Evolutionary conservation across 2,329 filamentous ascomycete species (phyloP).

Genomic region (Neofusicoccum cordaticola): DNA sequence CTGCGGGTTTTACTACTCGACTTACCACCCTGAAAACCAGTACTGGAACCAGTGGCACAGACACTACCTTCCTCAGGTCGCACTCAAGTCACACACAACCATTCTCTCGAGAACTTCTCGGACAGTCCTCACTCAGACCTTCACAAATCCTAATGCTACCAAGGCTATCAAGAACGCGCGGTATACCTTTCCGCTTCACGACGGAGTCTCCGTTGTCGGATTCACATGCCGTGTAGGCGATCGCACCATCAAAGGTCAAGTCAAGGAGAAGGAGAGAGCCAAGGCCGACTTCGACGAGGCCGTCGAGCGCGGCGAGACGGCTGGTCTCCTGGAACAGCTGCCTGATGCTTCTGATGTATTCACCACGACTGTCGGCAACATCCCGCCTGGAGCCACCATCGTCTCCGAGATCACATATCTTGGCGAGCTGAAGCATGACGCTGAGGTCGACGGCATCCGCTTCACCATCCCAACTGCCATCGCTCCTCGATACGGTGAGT

Average conservation of each 20-base stretch:
- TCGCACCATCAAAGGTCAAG: slow-evolving; percentile 60
- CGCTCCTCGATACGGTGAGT: slow-evolving; percentile 62
- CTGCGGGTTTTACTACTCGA: slow-evolving; percentile 33
- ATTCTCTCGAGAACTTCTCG: slow-evolving; percentile 56
- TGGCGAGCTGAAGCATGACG: slow-evolving; percentile 70
- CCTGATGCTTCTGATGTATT: slow-evolving; percentile 63
- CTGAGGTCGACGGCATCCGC: slow-evolving; percentile 63
- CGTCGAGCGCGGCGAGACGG: slow-evolving; percentile 56
- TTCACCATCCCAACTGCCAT: slow-evolving; percentile 68
- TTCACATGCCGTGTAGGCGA: slow-evolving; percentile 64
- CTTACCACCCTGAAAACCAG: not conserved
- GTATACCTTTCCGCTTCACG: slow-evolving; percentile 71
- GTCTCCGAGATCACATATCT: slow-evolving; percentile 64
- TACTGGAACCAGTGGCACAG: slow-evolving; percentile 17
- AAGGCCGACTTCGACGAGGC: slow-evolving; percentile 59
- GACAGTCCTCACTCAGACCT: slow-evolving; percentile 58
- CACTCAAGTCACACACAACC: slow-evolving; percentile 57
- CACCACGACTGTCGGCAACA: slow-evolving; percentile 64
- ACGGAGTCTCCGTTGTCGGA: slow-evolving; percentile 66
- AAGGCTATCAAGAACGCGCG: slow-evolving; percentile 52
- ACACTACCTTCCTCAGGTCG: slow-evolving; percentile 56
- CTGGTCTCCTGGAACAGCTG: slow-evolving; percentile 64
- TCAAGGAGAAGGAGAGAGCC: slow-evolving; percentile 65
- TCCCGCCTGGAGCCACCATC: slow-evolving; percentile 57
- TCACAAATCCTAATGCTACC: slow-evolving; percentile 54